phyloP scores from a whole-genome alignment of 768 basidiomycete genomes.

The Suillus americanus region DNA sequence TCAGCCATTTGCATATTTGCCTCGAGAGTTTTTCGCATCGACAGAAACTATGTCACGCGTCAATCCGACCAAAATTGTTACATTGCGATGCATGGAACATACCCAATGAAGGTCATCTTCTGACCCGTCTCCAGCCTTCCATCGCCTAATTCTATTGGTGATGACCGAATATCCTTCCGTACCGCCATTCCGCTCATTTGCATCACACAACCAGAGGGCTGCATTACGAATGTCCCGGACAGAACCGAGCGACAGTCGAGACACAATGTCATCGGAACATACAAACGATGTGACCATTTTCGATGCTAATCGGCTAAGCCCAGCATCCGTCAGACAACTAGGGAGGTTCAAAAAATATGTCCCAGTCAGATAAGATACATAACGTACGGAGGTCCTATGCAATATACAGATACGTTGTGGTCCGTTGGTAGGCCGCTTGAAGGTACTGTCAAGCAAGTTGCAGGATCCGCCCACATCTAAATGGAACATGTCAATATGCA shows the following conservation, averaged over 20 bases:
- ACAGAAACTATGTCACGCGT: conserved; percentile 55
- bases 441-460: conserved; percentile 64
- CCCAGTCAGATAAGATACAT: not conserved
- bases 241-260: conserved; percentile 74
- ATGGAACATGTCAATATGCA: not conserved
- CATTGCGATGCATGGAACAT: conserved; percentile 28
- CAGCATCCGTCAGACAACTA: conserved; percentile 63
- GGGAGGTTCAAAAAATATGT: not conserved
- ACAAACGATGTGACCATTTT: conserved; percentile 75
- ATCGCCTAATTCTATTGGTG: conserved; percentile 49
- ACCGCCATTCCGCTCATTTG: conserved; percentile 43
- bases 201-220: conserved; percentile 79
- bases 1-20: conserved; percentile 77
- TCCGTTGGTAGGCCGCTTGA: conserved; percentile 70
- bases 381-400: conserved; percentile 77
- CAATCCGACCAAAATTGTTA: conserved; percentile 50
- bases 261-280: conserved; percentile 80
- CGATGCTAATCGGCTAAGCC: conserved; percentile 57
- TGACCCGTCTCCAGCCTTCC: conserved; percentile 61
- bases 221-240: conserved; percentile 75
- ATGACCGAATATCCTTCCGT: conserved; percentile 40
- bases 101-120: conserved; percentile 54
- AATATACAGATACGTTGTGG: conserved; percentile 70
- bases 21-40: conserved; percentile 80
- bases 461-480: conserved; percentile 86